These are phyloP conservation scores for Retiboletus fuscus DNA, from an alignment of 1,284 basidiomycete genomes.

Conservation along the genomic window DNA sequence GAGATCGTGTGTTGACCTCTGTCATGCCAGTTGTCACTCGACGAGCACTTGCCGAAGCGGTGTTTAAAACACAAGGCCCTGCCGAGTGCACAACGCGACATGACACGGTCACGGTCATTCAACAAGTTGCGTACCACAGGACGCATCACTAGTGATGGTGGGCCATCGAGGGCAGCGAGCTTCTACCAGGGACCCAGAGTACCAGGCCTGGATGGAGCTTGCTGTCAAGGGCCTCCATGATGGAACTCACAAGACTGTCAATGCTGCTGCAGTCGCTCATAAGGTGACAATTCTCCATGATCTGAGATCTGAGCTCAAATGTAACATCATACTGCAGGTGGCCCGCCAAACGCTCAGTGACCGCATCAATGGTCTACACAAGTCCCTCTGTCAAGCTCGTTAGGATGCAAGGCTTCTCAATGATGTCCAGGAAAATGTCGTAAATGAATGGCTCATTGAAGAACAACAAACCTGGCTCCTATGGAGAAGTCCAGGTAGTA, in stretches of 20 bases:
- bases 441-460: constrained; percentile 9
- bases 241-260: not conserved
- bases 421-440: not conserved
- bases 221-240: not conserved
- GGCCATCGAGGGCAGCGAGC: not conserved
- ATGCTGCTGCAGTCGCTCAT: not conserved
- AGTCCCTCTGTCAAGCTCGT: no score
- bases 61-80: no score
- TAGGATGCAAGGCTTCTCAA: not conserved
- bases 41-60: no score
- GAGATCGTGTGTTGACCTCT: not conserved
- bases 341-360: constrained; percentile 3
- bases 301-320: not conserved
- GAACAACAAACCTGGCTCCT: no score
- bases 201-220: not conserved
- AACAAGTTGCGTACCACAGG: not conserved
- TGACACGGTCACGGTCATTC: not conserved
- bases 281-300: not conserved
- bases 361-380: not conserved
- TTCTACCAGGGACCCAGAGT: not conserved
- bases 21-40: not conserved
- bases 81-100: no score
- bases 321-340: not conserved
- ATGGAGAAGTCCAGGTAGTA: no score
- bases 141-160: not conserved